Conservation (phyloP, 2,329 filamentous ascomycete genomes). For the Phaeomoniella chlamydospora region DNA sequence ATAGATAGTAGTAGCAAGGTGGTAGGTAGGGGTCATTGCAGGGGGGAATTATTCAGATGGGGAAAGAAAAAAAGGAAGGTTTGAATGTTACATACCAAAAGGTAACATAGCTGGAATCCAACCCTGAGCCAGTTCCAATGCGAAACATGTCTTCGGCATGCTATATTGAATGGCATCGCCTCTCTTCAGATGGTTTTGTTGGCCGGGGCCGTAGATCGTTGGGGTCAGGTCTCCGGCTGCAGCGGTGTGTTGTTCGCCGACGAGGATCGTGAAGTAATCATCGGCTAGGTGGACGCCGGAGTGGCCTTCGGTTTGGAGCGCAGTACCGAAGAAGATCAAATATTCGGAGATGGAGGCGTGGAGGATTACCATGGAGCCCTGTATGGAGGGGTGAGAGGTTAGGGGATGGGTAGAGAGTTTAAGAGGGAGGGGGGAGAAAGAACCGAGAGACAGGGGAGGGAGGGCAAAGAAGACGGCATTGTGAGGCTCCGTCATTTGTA, state of each 20-base stretch:
- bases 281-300: slow-evolving; percentile 78
- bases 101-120: slow-evolving; percentile 91
- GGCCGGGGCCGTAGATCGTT: slow-evolving; percentile 56
- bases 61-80: too few species aligned
- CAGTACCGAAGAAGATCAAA: slow-evolving; percentile 74
- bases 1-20: too few species aligned
- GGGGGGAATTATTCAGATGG: too few species aligned
- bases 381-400: slow-evolving; percentile 2
- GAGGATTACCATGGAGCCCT: slow-evolving; percentile 66
- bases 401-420: slow-evolving; percentile 1
- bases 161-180: slow-evolving; percentile 70
- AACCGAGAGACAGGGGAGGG: too few species aligned
- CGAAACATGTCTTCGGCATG: slow-evolving; percentile 64
- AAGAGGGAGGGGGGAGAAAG: too few species aligned
- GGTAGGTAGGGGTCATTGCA: too few species aligned
- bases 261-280: slow-evolving; percentile 88
- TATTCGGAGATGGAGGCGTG: slow-evolving; percentile 80
- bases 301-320: slow-evolving; percentile 77
- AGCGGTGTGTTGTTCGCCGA: slow-evolving; percentile 64
- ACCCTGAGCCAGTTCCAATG: slow-evolving; percentile 67
- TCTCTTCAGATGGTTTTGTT: slow-evolving; percentile 56
- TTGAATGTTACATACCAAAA: slow-evolving; percentile 42
- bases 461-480: too few species aligned
- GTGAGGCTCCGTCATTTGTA: too few species aligned
- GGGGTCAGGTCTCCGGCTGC: slow-evolving; percentile 50